Evolutionary conservation across 2,329 filamentous ascomycete genomes (phyloP).

Genomic region (Delphinella strobiligena): DNA sequence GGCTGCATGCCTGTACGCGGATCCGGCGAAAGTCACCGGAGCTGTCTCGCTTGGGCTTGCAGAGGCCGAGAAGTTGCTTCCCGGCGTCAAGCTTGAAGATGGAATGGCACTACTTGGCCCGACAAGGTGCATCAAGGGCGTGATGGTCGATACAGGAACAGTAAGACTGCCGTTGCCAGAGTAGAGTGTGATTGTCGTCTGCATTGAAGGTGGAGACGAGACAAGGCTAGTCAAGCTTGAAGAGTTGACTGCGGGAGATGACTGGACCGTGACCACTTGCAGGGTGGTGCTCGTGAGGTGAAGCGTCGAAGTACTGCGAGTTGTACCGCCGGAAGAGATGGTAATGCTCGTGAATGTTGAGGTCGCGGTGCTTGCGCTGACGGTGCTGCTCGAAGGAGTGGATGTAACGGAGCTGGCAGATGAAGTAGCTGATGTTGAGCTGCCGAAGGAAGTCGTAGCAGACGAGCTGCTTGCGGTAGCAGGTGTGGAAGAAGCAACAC

Average conservation of each 20-base stretch:
- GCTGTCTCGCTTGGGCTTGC: constrained; percentile 1
- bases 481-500: constrained; percentile 1
- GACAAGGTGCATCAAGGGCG: not conserved
- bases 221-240: not conserved
- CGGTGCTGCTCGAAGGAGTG: no score
- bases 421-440: constrained; percentile 1
- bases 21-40: constrained; percentile 5
- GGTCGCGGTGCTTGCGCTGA: not conserved
- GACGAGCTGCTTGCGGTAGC: no score
- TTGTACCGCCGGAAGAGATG: not conserved
- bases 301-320: not conserved
- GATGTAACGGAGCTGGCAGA: constrained; percentile 1
- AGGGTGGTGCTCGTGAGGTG: not conserved
- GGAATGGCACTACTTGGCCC: not conserved
- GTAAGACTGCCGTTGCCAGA: not conserved
- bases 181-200: not conserved
- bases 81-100: not conserved
- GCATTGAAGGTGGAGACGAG: not conserved
- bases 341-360: not conserved
- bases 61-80: constrained; percentile 6
- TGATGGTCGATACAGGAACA: not conserved
- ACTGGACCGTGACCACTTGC: not conserved
- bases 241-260: not conserved
- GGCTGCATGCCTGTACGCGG: not conserved
- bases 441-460: no score